Evolutionary conservation across 495 filamentous ascomycete genomes (phyloP).

Genomic region (Podospora pseudoanserina): DNA sequence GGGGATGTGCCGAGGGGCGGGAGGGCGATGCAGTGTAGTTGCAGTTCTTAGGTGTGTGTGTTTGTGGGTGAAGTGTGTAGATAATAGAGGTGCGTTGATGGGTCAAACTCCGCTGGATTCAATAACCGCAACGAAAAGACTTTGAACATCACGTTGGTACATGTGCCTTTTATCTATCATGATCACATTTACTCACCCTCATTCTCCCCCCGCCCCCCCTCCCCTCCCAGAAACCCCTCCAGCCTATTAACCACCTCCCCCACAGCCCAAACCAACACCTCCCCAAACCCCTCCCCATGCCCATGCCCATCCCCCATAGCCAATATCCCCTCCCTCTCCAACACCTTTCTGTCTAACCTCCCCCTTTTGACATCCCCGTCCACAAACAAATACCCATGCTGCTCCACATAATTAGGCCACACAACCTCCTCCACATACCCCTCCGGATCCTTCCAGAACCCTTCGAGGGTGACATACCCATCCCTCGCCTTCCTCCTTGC

Average conservation of each 20-base stretch:
- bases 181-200: too few relatives aligned
- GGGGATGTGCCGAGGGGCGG: slow-evolving; percentile 77
- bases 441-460: slow-evolving; percentile 91
- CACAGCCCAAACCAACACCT: slow-evolving; percentile 54
- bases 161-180: too few relatives aligned
- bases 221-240: slow-evolving; percentile 14
- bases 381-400: slow-evolving; percentile 73
- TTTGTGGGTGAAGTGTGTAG: background rate
- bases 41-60: slow-evolving; percentile 45
- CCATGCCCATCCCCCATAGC: slow-evolving; percentile 30
- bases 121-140: too few relatives aligned
- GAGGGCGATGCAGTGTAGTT: slow-evolving; percentile 88
- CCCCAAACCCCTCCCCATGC: slow-evolving; percentile 44
- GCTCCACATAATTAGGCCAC: slow-evolving; percentile 84
- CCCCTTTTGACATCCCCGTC: slow-evolving; percentile 58
- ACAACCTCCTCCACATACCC: slow-evolving; percentile 93
- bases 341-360: slow-evolving; percentile 40
- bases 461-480: slow-evolving; percentile 84
- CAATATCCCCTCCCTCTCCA: slow-evolving; percentile 44
- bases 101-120: too few relatives aligned
- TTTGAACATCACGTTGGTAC: too few relatives aligned
- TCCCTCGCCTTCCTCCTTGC: slow-evolving; percentile 64
- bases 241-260: slow-evolving; percentile 44
- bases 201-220: background rate
- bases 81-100: too few relatives aligned